Conservation (phyloP, 2,329 filamentous ascomycete genomes). For the Clarireedia homoeocarpa region DNA sequence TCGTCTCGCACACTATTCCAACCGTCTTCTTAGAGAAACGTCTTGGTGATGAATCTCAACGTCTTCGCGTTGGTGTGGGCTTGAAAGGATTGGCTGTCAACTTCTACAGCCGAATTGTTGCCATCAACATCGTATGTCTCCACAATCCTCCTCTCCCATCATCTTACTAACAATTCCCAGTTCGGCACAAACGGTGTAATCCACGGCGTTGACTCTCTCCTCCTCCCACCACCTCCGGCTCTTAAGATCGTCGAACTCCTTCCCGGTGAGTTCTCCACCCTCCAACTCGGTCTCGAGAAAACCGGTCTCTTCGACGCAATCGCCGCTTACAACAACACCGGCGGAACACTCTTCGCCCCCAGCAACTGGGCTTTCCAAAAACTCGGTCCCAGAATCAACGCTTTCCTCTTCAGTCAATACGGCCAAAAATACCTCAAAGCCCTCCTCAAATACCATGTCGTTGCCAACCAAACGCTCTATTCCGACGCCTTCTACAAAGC, state of each 20-base stretch:
- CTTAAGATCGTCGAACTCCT: constrained; percentile 55
- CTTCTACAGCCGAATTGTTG: constrained; percentile 65
- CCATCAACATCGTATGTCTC: constrained; percentile 56
- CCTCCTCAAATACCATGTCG: constrained; percentile 71
- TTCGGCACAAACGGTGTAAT: constrained; percentile 72
- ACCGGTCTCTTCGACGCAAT: constrained; percentile 60
- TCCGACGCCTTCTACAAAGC: constrained; percentile 69
- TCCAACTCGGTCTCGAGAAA: constrained; percentile 65
- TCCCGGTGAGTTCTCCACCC: constrained; percentile 69
- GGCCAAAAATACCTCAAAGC: constrained; percentile 72
- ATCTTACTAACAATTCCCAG: constrained; percentile 31
- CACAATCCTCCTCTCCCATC: not conserved
- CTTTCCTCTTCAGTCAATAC: constrained; percentile 74
- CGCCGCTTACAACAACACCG: constrained; percentile 45
- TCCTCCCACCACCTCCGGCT: constrained; percentile 66
- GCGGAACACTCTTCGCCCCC: constrained; percentile 75
- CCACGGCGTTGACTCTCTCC: constrained; percentile 65
- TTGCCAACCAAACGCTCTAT: constrained; percentile 69
- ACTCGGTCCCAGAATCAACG: constrained; percentile 66
- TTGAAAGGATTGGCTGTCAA: constrained; percentile 62
- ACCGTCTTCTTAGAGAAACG: constrained; percentile 51
- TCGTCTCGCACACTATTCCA: constrained; percentile 66
- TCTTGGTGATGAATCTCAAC: constrained; percentile 61
- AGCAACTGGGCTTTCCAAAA: constrained; percentile 72
- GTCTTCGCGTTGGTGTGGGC: constrained; percentile 60